phyloP scores from a whole-genome alignment of 345 rosid species.

The Moringa oleifera region DNA sequence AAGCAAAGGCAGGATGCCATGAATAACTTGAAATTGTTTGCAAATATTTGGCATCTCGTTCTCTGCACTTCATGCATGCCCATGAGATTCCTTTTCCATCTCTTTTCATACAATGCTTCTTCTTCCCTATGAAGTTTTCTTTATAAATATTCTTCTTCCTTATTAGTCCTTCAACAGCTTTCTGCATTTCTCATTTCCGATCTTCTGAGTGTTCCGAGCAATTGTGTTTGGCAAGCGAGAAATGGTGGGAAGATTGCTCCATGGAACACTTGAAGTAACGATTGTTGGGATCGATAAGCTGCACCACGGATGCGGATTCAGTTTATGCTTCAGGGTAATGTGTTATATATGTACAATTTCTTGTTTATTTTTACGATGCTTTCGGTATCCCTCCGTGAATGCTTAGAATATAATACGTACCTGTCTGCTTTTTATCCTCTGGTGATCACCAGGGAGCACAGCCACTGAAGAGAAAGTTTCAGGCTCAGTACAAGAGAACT shows the following conservation, averaged over 20 bases:
- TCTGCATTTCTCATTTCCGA: not conserved
- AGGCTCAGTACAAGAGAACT: conserved; percentile 35
- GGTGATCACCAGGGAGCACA: conserved; percentile 13
- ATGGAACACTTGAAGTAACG: conserved; percentile 53
- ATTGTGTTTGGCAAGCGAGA: conserved; percentile 4
- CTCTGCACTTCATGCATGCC: conserved; percentile 1
- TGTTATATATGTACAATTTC: too few relatives aligned
- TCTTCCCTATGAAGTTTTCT: too few relatives aligned
- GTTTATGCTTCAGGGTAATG: conserved; percentile 34
- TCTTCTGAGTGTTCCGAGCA: not conserved
- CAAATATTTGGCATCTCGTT: conserved; percentile 9
- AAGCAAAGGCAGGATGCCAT: conserved; percentile 34
- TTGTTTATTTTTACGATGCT: too few relatives aligned
- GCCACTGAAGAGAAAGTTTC: conserved; percentile 26
- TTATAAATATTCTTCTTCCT: too few relatives aligned
- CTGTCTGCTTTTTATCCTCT: not conserved
- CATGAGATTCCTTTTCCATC: not conserved
- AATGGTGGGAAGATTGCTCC: conserved; percentile 38
- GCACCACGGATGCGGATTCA: conserved; percentile 35
- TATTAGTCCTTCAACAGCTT: too few relatives aligned
- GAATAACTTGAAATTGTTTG: conserved; percentile 13
- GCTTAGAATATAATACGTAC: too few relatives aligned
- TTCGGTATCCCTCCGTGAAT: too few relatives aligned
- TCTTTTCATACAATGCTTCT: not conserved
- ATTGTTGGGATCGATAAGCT: conserved; percentile 43